Conservation (phyloP, 495 filamentous ascomycete genomes). For the Pseudoneurospora amorphoporcata region DNA sequence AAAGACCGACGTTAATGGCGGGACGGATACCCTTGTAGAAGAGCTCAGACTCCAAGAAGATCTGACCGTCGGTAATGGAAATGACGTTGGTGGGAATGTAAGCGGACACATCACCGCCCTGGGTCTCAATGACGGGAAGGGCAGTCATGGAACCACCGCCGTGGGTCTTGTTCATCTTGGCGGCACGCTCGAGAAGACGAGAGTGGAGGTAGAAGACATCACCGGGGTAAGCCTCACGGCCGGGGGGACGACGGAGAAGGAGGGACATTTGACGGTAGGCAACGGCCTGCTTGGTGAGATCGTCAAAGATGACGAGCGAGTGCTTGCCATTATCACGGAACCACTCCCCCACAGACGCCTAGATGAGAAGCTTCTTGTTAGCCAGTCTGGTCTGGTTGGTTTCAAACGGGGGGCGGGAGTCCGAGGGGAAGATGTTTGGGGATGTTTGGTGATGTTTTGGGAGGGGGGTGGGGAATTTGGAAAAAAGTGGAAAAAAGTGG, state of each 20-base stretch:
- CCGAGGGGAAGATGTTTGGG: neutral
- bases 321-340: conserved; percentile 92
- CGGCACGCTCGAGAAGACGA: conserved; percentile 96
- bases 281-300: conserved; percentile 98
- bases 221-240: conserved; percentile 99
- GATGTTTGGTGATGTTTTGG: neutral
- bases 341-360: conserved; percentile 65
- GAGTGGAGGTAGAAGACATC: conserved; percentile 99
- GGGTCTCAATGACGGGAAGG: conserved; percentile 97
- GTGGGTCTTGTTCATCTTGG: conserved; percentile 97
- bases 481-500: neutral
- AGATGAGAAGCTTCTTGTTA: neutral
- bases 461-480: neutral
- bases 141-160: conserved; percentile 96
- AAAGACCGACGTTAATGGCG: conserved; percentile 99
- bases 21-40: conserved; percentile 99
- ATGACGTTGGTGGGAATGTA: conserved; percentile 99
- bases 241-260: conserved; percentile 94
- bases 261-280: conserved; percentile 99
- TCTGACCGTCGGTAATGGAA: conserved; percentile 99
- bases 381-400: neutral
- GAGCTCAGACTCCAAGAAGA: conserved; percentile 98
- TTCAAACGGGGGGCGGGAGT: neutral
- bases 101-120: conserved; percentile 99
- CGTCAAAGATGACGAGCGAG: conserved; percentile 88